Evolutionary conservation across 371 early-diverging fungal genomes (phyloP), one percentile per base, ranked within the genome.

Genomic region (Mortierella sp.): DNA sequence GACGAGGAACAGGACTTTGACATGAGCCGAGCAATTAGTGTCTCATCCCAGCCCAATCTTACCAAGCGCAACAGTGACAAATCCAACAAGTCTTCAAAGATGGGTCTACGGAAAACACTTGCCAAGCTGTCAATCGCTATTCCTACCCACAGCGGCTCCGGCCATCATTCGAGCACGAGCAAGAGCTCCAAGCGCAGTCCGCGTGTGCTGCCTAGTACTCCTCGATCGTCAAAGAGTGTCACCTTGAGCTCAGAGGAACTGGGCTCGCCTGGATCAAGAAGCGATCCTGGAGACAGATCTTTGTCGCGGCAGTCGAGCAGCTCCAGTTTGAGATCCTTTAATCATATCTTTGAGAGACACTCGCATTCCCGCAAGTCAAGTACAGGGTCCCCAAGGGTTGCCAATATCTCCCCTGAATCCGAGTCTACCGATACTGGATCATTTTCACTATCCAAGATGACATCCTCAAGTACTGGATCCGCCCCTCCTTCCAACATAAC

Each of bases 121-220:
- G 85, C 85, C 54, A 85, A 81, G 70, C 73, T 85, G 28, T 85
- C 85, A 21, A 85, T 85, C 16, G 42, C 80, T 28, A 85, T 85
- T 48, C 85, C 85, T 7, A 75, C 57, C 5, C 82, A 81, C 48
- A 11, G 47, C 24, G 38, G 28, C 54, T n/a, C 65, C 3, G 47
- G 7, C 11, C 57, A n/a, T 31, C 21, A 73, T n/a, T 63, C 70
- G 1, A 44, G 34, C 3, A 3, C 38, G 21, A 70, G 31, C 45
- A 76, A 77, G 16, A 19, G 50, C 2, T 75, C 80, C 38, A 58
- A 50, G 9, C 21, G 42, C 16, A 85, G 85, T 42, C 84, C 84
- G 16, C 24, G 45, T 2, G 63, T 48, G 0, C 52, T 58, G 9
- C 71, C 80, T 0, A 44, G 75, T 6, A 81, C 79, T 1, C 84